Base-by-base conservation (phyloP, 495 filamentous ascomycete genomes). In the Aspergillus saccharolyticus region DNA sequence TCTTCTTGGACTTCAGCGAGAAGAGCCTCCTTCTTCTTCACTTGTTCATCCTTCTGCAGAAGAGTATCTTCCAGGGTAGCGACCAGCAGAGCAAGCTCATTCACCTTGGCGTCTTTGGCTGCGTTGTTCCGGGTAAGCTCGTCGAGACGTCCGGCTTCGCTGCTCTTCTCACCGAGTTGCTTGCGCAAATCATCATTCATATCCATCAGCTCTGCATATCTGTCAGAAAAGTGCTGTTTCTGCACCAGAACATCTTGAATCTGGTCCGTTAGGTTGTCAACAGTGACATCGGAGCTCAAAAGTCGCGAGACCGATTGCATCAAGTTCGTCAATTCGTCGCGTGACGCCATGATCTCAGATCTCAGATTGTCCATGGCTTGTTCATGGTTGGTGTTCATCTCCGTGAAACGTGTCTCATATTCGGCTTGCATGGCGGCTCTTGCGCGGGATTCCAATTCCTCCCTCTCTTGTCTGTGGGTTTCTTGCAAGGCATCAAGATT, bases 41-140 rank as follows among this genome's bases (percentile, higher is more conserved):
- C 82, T 62, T 89, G 76, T 42, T 85, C 78, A n/a, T 85, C 78
- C 63, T 91, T 78, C 61, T 92, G 86, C 50, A 85, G 83, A 52
- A 83, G 66, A 51, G 89, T 83, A 16, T 81, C 80, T 57, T 80
- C 79, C 45, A 84, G 74, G 20, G 80, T 79, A 16, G 82, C 74
- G 56, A 79, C 77, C 71, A 85, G 78, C 42, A 74, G 62, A 57
- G 76, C 71, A 62, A 81, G 75, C 63, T 79, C 77, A 42, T 75
- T 76, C 10, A 79, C 73, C 71, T 77, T 79, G 59, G 66, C 63
- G 22, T 78, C 74, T 59, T 77, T 73, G 39, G 59, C 57, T 49
- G 66, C 52, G 57, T 63, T 69, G 56, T 68, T 71, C 61, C 72
- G 64, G 46, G 65, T 67, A 39, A 75, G 57, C 46, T 74, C 71